Evolutionary conservation across 2,329 filamentous ascomycete species (phyloP).

Genomic region (Daldinia eschscholtzii): DNA sequence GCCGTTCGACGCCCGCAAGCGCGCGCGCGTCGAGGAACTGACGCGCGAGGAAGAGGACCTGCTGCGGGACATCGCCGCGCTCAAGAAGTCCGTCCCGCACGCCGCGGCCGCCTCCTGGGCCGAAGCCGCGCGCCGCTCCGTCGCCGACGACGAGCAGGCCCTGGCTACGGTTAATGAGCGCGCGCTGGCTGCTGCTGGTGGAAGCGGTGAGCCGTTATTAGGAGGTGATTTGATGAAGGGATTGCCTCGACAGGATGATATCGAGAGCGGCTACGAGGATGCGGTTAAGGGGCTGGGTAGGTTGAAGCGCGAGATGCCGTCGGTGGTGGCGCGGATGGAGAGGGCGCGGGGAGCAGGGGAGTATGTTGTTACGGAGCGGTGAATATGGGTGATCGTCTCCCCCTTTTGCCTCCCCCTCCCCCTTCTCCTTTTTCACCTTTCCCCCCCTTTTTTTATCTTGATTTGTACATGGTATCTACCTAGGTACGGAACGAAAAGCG

Average conservation of each 20-base stretch:
- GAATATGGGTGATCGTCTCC: conserved; percentile 19
- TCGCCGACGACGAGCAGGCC: conserved; percentile 63
- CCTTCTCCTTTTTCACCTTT: neutral
- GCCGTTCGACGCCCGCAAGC: conserved; percentile 71
- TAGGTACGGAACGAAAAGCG: conserved; percentile 1
- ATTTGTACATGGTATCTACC: neutral
- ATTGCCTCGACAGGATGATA: conserved; percentile 58
- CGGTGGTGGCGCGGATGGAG: conserved; percentile 74
- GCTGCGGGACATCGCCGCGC: conserved; percentile 71
- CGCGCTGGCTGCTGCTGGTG: conserved; percentile 3
- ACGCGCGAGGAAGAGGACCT: conserved; percentile 73
- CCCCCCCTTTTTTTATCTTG: neutral
- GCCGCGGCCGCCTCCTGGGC: conserved; percentile 60
- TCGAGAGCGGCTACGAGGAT: conserved; percentile 61
- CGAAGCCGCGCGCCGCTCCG: conserved; percentile 55
- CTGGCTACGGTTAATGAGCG: conserved; percentile 52
- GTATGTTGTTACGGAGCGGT: conserved; percentile 65
- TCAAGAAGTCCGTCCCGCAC: conserved; percentile 67
- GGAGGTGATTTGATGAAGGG: conserved; percentile 30
- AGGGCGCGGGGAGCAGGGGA: conserved; percentile 70
- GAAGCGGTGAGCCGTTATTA: conserved; percentile 35
- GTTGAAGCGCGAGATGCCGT: conserved; percentile 71
- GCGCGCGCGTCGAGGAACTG: conserved; percentile 70
- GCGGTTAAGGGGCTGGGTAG: conserved; percentile 65
- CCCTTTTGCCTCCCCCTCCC: neutral